phyloP scores from a whole-genome alignment of 176 grass and related monocot species.

The Alopecurus myosuroides region DNA sequence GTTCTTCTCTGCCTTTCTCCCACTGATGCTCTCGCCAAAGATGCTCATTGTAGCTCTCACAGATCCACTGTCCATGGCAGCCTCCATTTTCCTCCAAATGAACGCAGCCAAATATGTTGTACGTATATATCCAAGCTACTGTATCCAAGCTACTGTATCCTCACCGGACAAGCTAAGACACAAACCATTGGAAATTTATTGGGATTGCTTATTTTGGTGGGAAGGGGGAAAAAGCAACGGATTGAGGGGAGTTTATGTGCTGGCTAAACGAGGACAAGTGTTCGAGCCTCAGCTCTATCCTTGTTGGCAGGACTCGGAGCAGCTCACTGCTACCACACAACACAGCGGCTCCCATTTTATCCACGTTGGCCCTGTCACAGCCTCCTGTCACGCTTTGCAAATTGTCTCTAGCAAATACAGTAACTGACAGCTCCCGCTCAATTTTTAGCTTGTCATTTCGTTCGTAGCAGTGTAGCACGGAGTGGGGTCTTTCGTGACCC shows the following conservation, averaged over 20 bases:
- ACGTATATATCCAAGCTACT: not conserved
- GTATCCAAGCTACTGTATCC: not conserved
- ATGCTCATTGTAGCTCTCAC: constrained; percentile 68
- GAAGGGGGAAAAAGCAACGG: not conserved
- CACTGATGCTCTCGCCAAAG: constrained; percentile 69
- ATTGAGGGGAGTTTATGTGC: constrained; percentile 9
- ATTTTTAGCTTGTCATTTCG: not conserved
- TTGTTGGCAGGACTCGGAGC: constrained; percentile 10
- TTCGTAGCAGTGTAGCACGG: not conserved
- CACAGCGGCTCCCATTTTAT: constrained; percentile 4
- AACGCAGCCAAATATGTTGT: not conserved
- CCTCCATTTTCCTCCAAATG: constrained; percentile 42
- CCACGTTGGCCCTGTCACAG: constrained; percentile 12
- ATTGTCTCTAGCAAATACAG: not conserved
- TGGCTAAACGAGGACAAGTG: constrained; percentile 18
- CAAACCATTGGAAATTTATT: not conserved
- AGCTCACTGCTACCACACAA: constrained; percentile 42
- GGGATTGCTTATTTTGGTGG: not conserved
- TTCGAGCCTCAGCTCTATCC: constrained; percentile 31
- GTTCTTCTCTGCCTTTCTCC: constrained; percentile 45
- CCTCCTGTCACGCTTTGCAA: not conserved
- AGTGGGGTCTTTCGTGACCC: not conserved
- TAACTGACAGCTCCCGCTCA: not conserved
- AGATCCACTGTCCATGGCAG: constrained; percentile 49
- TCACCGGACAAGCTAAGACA: not conserved